Evolutionary conservation across 2,329 filamentous ascomycete genomes (phyloP), one percentile per base, ranked within the genome.

Genomic region (Xylariaceae sp.): DNA sequence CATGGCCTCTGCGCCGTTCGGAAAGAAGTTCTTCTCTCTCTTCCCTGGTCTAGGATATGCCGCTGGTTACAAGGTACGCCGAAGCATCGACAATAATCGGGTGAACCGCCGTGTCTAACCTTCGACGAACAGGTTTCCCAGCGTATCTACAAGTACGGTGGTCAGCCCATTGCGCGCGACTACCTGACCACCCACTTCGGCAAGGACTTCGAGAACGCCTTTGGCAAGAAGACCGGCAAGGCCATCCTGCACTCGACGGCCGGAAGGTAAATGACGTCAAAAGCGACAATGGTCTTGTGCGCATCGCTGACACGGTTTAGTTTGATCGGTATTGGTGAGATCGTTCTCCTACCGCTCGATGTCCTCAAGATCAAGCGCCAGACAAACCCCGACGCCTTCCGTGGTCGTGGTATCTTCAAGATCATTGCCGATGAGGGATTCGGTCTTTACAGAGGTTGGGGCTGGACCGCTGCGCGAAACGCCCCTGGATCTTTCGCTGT

Each of bases 341-440:
- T 99, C 66, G 85, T 99, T 60, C 85, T 99, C 35, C 84, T 99
- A 47, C 94, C 94, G 48, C 85, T 99, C 62, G 94, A 99, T 69
- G 93, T 99, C 45, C 84, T 99, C 64, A 99, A 99, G 85, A 99
- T 99, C 80, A 99, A 99, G 85, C 88, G 94, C 71, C 94, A 99
- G 80, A 99, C 94, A 67, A 99, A 99, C 82, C 94, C 94, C 47
- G 94, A 97, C 73, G 92, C 94, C 41, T 99, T 99, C 86, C 86
- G 92, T 67, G 93, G 93, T 68, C 89, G 94, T 70, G 94, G 94
- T 63, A 82, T 99, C 61, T 79, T 97, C 73, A 88, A 83, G 77
- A 97, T 99, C 66, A 83, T 99, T 63, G 83, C 85, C 60, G 94
- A 99, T 72, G 94, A 99, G 76, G 94, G 94, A 41, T 95, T 97